A percentile compares a stretch with the other conserved stretches of the same genome.
These are phyloP conservation scores for Staphylotrichum tortipilum DNA, from an alignment of 495 filamentous ascomycete genomes.

Conservation along the genomic window DNA sequence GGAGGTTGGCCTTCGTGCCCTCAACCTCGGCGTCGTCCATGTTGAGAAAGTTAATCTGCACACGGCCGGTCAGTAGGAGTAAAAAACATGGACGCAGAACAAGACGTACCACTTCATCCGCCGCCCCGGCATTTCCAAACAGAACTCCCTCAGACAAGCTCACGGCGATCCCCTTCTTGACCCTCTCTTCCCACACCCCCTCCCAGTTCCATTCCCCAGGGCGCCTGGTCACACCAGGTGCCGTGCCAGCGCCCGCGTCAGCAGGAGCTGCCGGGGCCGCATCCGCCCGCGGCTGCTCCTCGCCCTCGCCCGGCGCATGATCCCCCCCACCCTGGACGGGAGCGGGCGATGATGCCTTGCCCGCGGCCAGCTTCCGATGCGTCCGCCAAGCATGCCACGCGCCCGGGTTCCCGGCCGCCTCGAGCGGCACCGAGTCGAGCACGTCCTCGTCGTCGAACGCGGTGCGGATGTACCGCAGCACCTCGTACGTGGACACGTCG, in stretches of 20 bases:
- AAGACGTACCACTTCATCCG: constrained; percentile 57
- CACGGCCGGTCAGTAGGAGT: constrained; percentile 12
- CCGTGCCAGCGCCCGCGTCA: not conserved
- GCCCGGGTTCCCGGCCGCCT: constrained; percentile 75
- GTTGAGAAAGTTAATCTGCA: constrained; percentile 60
- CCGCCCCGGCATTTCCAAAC: constrained; percentile 53
- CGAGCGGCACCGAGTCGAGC: constrained; percentile 68
- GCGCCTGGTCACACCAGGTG: constrained; percentile 30
- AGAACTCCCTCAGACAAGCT: constrained; percentile 69
- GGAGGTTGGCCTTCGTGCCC: constrained; percentile 52
- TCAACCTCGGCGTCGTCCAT: constrained; percentile 53
- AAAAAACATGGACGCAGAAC: not conserved
- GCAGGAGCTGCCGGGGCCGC: not conserved
- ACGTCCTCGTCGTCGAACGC: constrained; percentile 69
- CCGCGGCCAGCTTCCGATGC: constrained; percentile 40
- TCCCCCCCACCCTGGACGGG: not conserved
- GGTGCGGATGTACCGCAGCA: constrained; percentile 72
- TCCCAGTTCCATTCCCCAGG: constrained; percentile 94
- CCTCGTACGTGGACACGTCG: constrained; percentile 45
- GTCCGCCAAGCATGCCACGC: constrained; percentile 87
- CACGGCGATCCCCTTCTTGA: constrained; percentile 63
- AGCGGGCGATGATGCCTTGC: constrained; percentile 13
- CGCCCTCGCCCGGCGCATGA: not conserved
- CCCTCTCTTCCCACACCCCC: constrained; percentile 82
- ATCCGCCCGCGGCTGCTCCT: not conserved